A percentile compares a stretch with the other conserved stretches of the same genome.
These are phyloP conservation scores for Holtermanniella nyarrowii DNA, from an alignment of 768 basidiomycete species.

Conservation along the genomic window DNA sequence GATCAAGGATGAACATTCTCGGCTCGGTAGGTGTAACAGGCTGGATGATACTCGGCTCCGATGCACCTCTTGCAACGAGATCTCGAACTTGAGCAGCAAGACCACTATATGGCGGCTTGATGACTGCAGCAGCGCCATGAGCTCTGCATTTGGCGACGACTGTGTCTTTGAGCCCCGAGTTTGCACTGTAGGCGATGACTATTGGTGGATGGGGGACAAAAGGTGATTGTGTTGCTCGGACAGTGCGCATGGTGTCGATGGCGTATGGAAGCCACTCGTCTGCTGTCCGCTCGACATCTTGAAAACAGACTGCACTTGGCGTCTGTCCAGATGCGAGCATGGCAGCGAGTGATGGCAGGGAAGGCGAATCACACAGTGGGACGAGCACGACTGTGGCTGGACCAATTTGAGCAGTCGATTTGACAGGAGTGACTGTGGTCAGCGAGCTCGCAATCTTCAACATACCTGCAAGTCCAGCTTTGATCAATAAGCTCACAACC, in stretches of 20 bases:
- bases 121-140: slow-evolving; percentile 34
- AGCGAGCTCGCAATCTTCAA: slow-evolving; percentile 3
- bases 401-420: slow-evolving; percentile 3
- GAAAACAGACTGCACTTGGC: slow-evolving; percentile 39
- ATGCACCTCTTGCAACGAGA: neutral
- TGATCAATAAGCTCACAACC: slow-evolving; percentile 28
- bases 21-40: neutral
- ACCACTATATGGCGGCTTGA: slow-evolving; percentile 32
- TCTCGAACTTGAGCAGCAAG: neutral
- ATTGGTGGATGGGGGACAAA: slow-evolving; percentile 8
- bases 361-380: slow-evolving; percentile 36
- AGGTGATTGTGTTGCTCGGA: neutral
- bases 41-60: neutral
- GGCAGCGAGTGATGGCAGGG: slow-evolving; percentile 35
- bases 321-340: slow-evolving; percentile 36
- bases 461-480: slow-evolving; percentile 36
- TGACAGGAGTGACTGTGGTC: slow-evolving; percentile 6
- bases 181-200: slow-evolving; percentile 39
- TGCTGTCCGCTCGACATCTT: slow-evolving; percentile 37
- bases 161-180: slow-evolving; percentile 23
- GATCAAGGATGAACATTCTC: neutral
- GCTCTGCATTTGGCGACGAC: slow-evolving; percentile 26
- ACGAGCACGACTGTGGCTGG: slow-evolving; percentile 31
- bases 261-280: slow-evolving; percentile 38
- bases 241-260: slow-evolving; percentile 23